Conservation (phyloP, 2,329 filamentous ascomycete species). For the Trichoderma hamatum region DNA sequence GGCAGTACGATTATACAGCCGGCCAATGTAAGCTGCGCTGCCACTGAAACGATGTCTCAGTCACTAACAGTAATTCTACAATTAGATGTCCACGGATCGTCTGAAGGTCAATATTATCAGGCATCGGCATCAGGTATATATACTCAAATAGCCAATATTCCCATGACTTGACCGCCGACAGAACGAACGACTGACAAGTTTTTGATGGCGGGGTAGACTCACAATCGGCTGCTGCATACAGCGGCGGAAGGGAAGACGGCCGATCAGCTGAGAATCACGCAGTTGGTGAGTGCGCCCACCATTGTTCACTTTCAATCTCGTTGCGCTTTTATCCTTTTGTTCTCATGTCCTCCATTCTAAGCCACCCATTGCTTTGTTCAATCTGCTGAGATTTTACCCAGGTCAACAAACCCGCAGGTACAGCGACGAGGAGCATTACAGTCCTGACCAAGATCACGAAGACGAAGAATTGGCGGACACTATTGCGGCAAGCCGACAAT, state of each 20-base stretch:
- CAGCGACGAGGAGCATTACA: conserved; percentile 14
- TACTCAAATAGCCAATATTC: neutral
- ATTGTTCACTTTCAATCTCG: neutral
- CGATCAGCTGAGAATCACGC: conserved; percentile 18
- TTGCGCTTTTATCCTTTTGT: neutral
- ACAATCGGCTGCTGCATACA: conserved; percentile 1
- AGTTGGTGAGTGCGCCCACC: conserved; percentile 20
- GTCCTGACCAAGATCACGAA: conserved; percentile 28
- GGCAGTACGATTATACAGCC: conserved; percentile 21
- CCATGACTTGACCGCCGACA: neutral
- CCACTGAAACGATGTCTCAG: conserved; percentile 1
- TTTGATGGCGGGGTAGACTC: conserved; percentile 23
- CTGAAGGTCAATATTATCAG: conserved; percentile 24
- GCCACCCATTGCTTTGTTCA: neutral
- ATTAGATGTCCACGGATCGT: conserved; percentile 26
- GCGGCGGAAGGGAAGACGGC: neutral
- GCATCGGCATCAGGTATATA: conserved; percentile 24
- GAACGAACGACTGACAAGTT: conserved; percentile 15
- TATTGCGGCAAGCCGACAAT: conserved; percentile 30
- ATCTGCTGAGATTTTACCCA: neutral
- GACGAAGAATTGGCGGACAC: conserved; percentile 30
- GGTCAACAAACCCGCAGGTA: conserved; percentile 7
- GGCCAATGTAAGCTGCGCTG: conserved; percentile 26
- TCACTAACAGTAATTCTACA: conserved; percentile 11
- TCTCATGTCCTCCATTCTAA: neutral